Evolutionary conservation across 1,284 basidiomycete species (phyloP).

Genomic region (Trametes pubescens): DNA sequence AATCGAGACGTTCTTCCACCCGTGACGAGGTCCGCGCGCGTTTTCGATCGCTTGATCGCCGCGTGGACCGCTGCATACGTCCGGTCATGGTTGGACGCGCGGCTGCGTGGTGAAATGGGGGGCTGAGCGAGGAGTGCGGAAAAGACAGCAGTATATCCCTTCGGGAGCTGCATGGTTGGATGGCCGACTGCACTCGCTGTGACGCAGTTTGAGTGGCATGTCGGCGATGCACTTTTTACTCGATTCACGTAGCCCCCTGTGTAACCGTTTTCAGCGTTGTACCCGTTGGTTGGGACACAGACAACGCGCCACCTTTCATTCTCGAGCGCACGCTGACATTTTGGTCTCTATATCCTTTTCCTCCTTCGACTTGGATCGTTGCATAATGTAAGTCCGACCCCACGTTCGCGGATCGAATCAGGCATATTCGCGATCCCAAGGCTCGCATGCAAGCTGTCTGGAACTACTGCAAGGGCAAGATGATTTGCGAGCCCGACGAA

Average conservation of each 20-base stretch:
- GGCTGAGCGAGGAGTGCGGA: constrained; percentile 92
- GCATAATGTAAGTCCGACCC: constrained; percentile 75
- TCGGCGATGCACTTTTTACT: constrained; percentile 66
- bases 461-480: constrained; percentile 87
- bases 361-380: constrained; percentile 19
- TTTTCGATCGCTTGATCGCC: constrained; percentile 92
- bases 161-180: constrained; percentile 46
- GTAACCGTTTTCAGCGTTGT: constrained; percentile 49
- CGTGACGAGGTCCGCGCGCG: constrained; percentile 73
- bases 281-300: constrained; percentile 36
- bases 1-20: constrained; percentile 82
- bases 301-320: constrained; percentile 7
- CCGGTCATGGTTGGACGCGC: constrained; percentile 81
- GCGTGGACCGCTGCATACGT: constrained; percentile 72
- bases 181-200: constrained; percentile 57
- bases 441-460: constrained; percentile 89
- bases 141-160: constrained; percentile 47
- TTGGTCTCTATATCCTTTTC: constrained; percentile 36
- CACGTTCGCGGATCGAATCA: constrained; percentile 83
- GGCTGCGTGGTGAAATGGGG: constrained; percentile 91
- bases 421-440: constrained; percentile 88
- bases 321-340: constrained; percentile 63
- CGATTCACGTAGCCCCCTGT: constrained; percentile 65
- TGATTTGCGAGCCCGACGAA: constrained; percentile 87
- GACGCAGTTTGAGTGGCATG: constrained; percentile 65